Evolutionary conservation across 441 rosid species (phyloP).

Genomic region (Corymbia citriodora): DNA sequence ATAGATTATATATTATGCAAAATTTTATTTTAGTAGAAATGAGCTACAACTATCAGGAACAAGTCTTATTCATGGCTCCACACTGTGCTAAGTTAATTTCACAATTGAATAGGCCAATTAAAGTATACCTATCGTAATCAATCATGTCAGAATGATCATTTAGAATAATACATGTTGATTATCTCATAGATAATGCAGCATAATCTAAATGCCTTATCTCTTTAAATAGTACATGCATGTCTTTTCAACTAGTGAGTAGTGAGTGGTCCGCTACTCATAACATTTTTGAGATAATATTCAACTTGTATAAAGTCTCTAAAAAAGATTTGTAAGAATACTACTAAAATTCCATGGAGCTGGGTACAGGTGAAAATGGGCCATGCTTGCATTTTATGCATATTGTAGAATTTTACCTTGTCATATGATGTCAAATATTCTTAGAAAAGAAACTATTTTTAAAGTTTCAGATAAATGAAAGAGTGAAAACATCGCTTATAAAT

Average conservation of each 20-base stretch:
- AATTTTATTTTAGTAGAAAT: background rate
- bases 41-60: background rate
- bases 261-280: background rate
- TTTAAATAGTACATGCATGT: background rate
- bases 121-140: background rate
- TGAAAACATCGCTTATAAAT: background rate
- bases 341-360: background rate
- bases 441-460: background rate
- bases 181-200: background rate
- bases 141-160: background rate
- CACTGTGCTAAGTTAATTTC: background rate
- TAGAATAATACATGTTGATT: too few relatives aligned
- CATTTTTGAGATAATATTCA: background rate
- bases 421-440: background rate
- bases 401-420: background rate
- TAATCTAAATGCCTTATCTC: background rate
- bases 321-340: background rate
- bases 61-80: background rate
- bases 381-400: background rate
- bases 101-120: background rate
- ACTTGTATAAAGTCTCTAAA: background rate
- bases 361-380: background rate
- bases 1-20: background rate
- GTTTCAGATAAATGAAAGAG: background rate
- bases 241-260: background rate